Evolutionary conservation across 441 rosid species (phyloP).

Genomic region (Euphorbia celastroides): DNA sequence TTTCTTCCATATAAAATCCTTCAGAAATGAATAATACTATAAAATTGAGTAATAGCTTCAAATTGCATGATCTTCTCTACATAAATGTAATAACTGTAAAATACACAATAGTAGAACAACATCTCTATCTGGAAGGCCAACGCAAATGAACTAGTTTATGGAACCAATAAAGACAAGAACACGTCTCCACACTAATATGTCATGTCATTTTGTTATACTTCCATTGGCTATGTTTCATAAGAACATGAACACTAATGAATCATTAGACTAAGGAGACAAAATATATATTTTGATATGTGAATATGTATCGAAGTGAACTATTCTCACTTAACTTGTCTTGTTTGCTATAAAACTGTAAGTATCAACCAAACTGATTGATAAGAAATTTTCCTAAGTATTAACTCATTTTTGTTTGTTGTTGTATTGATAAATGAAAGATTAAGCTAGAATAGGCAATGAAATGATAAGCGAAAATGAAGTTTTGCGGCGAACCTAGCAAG

Average conservation of each 20-base stretch:
- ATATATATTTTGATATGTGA: too few species aligned
- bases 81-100: too few species aligned
- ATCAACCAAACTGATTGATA: not conserved
- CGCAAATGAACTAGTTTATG: too few species aligned
- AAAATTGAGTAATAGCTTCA: too few species aligned
- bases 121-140: too few species aligned
- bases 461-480: conserved; percentile 27
- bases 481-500: conserved; percentile 69
- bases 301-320: not conserved
- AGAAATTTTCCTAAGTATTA: not conserved
- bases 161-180: too few species aligned
- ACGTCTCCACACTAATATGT: too few species aligned
- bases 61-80: too few species aligned
- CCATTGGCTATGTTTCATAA: not conserved
- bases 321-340: not conserved
- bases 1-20: too few species aligned
- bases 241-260: not conserved
- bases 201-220: not conserved
- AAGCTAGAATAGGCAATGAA: not conserved
- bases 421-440: not conserved
- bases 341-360: not conserved
- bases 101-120: too few species aligned
- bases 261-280: not conserved
- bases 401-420: not conserved
- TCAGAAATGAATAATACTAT: too few species aligned